A percentile compares a stretch with the other conserved stretches of the same genome.
These are phyloP conservation scores for Buxus sempervirens DNA, from an alignment of 164 flowering plant genomes.

Conservation along the genomic window DNA sequence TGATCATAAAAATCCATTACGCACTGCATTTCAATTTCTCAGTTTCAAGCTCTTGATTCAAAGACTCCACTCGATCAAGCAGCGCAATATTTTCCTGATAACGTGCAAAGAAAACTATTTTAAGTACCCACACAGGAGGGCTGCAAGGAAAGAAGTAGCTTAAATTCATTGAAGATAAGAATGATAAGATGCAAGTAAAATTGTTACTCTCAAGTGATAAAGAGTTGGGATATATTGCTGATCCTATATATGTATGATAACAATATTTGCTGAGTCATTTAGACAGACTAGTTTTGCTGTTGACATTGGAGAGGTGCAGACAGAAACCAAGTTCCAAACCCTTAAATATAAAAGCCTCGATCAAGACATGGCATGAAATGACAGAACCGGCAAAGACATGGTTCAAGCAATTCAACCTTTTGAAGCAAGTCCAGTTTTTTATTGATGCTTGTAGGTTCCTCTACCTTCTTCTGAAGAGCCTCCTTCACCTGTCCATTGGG, in stretches of 20 bases:
- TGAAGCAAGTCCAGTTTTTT: conserved; percentile 37
- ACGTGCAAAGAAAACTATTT: neutral
- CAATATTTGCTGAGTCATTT: no score
- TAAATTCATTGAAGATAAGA: no score
- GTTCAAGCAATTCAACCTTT: conserved; percentile 38
- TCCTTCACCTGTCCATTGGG: conserved; percentile 35
- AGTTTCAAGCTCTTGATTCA: conserved; percentile 53
- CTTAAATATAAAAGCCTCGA: neutral
- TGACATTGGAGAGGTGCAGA: neutral
- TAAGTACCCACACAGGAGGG: neutral
- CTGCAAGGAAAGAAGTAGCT: no score
- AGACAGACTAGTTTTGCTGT: no score
- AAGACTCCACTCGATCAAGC: conserved; percentile 43
- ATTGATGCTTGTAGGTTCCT: conserved; percentile 28
- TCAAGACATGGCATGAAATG: neutral
- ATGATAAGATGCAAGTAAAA: no score
- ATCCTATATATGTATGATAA: no score
- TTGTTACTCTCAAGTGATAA: no score
- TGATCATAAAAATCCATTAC: conserved; percentile 7
- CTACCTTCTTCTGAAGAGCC: conserved; percentile 25
- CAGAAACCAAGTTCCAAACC: neutral
- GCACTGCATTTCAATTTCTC: conserved; percentile 54
- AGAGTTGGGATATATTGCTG: no score
- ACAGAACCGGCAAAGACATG: no score
- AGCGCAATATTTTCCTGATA: conserved; percentile 62